These are phyloP conservation scores for Eucalyptus urophylla DNA, from an alignment of 345 rosid species.

Conservation along the genomic window DNA sequence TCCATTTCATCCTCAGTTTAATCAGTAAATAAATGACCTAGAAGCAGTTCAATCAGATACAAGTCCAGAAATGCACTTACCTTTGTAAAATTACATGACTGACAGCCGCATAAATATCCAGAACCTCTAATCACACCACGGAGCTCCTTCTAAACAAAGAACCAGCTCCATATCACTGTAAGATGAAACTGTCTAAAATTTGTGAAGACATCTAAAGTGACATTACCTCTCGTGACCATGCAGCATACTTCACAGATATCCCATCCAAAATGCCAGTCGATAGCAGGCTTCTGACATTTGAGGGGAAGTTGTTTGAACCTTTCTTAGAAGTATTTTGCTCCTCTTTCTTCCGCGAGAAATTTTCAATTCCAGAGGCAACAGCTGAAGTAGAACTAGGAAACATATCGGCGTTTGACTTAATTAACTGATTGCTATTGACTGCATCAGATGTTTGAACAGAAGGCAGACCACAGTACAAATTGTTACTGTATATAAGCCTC, in stretches of 20 bases:
- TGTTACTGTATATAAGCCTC: constrained; percentile 24
- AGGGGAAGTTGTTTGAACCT: constrained; percentile 87
- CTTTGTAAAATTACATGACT: constrained; percentile 64
- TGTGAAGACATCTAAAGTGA: constrained; percentile 1
- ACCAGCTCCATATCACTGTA: constrained; percentile 2
- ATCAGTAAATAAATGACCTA: background rate
- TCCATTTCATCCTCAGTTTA: background rate
- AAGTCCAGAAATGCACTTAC: constrained; percentile 14
- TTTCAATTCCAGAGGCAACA: constrained; percentile 31
- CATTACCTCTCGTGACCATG: constrained; percentile 82
- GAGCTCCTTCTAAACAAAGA: constrained; percentile 51
- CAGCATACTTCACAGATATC: constrained; percentile 75
- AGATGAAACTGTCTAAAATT: background rate
- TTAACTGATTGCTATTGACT: constrained; percentile 20
- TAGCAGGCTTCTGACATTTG: constrained; percentile 87
- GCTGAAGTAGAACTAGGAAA: constrained; percentile 5
- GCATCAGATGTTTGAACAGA: constrained; percentile 31
- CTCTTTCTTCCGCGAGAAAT: constrained; percentile 38
- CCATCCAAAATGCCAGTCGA: constrained; percentile 96
- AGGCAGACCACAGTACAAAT: constrained; percentile 34
- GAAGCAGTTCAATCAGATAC: background rate
- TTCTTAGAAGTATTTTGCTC: constrained; percentile 49
- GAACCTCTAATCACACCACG: constrained; percentile 78
- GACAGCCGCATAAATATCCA: constrained; percentile 91
- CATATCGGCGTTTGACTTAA: constrained; percentile 15